Evolutionary conservation across 306 rosid genomes (phyloP), one percentile per base, ranked within the genome.

Genomic region (Dryas drummondii): DNA sequence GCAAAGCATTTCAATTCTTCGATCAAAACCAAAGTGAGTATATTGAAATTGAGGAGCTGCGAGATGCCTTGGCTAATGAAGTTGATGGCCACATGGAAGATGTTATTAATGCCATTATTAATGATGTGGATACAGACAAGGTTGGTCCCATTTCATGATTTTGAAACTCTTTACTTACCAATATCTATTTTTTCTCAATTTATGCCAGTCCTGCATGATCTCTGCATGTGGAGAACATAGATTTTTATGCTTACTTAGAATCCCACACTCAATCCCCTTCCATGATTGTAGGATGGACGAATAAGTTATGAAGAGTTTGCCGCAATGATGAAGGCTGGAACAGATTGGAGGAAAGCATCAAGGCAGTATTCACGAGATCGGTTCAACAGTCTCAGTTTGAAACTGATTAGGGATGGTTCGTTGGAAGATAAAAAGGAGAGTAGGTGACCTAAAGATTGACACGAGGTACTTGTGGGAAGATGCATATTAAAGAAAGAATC

Each of bases 321-420:
- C 2, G 27, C 93, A 9, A 94, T 94, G 99, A 94, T 94, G 99
- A 94, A 92, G 88, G 92, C 97, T 0, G 99, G 97, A 15, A 94
- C 99, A 47, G 97, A 94, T 80, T 94, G 99, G 99, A 87, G 99
- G 80, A 94, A 92, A 83, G 99, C 96, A 13, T 92, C 99, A 66
- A 90, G 97, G 78, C 97, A 94, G 82, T 94, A 92, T 76, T 94
- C 99, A 3, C 87, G 99, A 52, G 99, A 94, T 59, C 88, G 93
- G 86, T 94, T 94, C 78, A 91, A 82, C 5, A 92, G 76, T 83
- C 89, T 94, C 42, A 94, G 97, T 77, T 73, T 87, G 78, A 87
- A 68, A 57, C 73, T 94, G 87, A 78, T 86, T 79, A 86, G 66
- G 76, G 97, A 90, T 51, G 99, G 99, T 22, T 92, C 99, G 13